These are phyloP conservation scores for Sporothrix mexicana DNA, from an alignment of 2,329 filamentous ascomycete species.

Conservation along the genomic window DNA sequence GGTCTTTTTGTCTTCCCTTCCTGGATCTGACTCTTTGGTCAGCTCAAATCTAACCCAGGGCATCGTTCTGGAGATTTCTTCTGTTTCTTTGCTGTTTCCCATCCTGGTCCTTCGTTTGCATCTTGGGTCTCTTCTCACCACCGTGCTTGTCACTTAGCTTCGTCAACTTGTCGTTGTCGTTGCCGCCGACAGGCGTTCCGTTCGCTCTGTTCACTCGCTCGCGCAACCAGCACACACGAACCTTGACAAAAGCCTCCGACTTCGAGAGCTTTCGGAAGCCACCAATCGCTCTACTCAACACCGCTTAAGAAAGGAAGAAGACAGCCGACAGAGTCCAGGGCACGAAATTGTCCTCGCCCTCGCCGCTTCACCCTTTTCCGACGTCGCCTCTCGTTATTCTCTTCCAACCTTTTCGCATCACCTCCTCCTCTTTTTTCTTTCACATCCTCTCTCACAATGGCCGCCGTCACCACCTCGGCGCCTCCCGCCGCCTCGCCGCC, in stretches of 20 bases:
- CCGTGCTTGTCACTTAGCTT: constrained; percentile 16
- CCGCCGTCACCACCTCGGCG: constrained; percentile 42
- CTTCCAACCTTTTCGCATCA: neutral
- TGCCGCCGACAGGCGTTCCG: constrained; percentile 13
- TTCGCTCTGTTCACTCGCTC: constrained; percentile 28
- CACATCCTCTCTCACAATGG: constrained; percentile 40
- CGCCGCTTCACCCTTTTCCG: neutral
- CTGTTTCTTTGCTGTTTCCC: neutral
- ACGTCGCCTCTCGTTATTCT: constrained; percentile 12
- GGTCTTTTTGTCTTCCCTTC: constrained; percentile 14
- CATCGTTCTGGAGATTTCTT: neutral
- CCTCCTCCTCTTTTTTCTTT: constrained; percentile 19
- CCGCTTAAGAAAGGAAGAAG: neutral
- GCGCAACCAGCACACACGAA: constrained; percentile 10
- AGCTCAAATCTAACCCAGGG: neutral
- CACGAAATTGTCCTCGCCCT: neutral
- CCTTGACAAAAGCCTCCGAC: constrained; percentile 34
- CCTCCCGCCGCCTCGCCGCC: constrained; percentile 40
- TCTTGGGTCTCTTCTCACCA: neutral
- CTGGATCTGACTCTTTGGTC: constrained; percentile 8
- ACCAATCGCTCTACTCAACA: constrained; percentile 5
- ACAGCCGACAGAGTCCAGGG: neutral
- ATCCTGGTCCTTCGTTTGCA: constrained; percentile 29
- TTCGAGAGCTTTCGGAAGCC: neutral
- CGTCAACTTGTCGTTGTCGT: constrained; percentile 1